These are phyloP conservation scores for Calonectria multiphialidica DNA, from an alignment of 2,329 filamentous ascomycete species.

Conservation along the genomic window DNA sequence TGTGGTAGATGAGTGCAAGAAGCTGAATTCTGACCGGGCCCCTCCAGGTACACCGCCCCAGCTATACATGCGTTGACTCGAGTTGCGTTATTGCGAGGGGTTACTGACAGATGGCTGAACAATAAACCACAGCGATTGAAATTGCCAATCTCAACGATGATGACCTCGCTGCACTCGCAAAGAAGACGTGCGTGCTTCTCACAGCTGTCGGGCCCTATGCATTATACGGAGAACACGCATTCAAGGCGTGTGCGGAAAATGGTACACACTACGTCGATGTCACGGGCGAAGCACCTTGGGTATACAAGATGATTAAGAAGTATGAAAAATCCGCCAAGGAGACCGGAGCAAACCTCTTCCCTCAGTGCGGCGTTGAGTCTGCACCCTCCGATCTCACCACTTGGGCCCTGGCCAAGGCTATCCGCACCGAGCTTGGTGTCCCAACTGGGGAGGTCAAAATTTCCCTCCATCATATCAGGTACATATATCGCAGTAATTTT, in stretches of 20 bases:
- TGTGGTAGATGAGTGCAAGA: constrained; percentile 75
- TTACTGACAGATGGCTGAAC: background rate
- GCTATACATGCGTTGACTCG: background rate
- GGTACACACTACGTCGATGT: constrained; percentile 76
- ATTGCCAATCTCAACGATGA: constrained; percentile 59
- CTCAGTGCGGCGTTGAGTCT: constrained; percentile 73
- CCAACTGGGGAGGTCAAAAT: constrained; percentile 67
- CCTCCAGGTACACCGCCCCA: constrained; percentile 70
- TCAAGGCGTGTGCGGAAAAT: constrained; percentile 71
- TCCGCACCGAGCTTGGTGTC: constrained; percentile 63
- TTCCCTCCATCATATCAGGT: constrained; percentile 58
- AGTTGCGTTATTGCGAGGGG: constrained; percentile 1
- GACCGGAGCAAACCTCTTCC: constrained; percentile 70
- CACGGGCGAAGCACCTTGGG: constrained; percentile 71
- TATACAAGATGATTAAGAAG: constrained; percentile 70
- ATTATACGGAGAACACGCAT: constrained; percentile 67
- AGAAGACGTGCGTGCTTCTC: constrained; percentile 69
- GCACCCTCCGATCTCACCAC: constrained; percentile 71
- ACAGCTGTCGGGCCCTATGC: constrained; percentile 71
- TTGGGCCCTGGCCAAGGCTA: constrained; percentile 63
- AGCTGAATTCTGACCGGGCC: constrained; percentile 75
- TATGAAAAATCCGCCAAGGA: constrained; percentile 66
- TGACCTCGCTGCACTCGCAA: constrained; percentile 62
- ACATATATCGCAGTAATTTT: constrained; percentile 24
- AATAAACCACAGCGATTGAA: constrained; percentile 60